Percentiles rank a stretch among this genome's conserved stretches.
These are phyloP conservation scores for Neoascochyta sp. DNA, from an alignment of 2,329 filamentous ascomycete species.

Conservation along the genomic window DNA sequence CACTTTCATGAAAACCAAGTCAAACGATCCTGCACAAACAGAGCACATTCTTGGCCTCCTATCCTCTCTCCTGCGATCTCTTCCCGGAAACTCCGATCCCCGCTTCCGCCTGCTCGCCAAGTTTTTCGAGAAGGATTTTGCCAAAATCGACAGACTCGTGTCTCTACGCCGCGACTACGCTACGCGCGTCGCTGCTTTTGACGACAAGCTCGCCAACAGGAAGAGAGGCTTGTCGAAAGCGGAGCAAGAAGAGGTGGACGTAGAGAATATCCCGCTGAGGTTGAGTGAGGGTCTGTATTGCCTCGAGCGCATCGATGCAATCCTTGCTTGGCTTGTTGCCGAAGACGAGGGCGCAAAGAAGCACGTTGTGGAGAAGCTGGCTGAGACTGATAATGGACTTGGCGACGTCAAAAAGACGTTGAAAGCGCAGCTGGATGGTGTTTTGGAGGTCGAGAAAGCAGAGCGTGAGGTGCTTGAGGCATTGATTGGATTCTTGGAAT, in stretches of 20 bases:
- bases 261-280: constrained; percentile 69
- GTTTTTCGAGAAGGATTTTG: constrained; percentile 92
- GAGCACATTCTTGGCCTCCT: constrained; percentile 87
- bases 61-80: constrained; percentile 70
- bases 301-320: constrained; percentile 77
- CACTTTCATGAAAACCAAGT: constrained; percentile 84
- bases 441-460: constrained; percentile 50
- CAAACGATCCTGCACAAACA: constrained; percentile 61
- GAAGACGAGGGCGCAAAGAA: constrained; percentile 75
- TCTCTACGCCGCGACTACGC: constrained; percentile 69
- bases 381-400: constrained; percentile 64
- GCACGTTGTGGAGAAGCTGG: constrained; percentile 62
- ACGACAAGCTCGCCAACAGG: constrained; percentile 59
- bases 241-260: constrained; percentile 59
- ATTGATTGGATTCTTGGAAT: constrained; percentile 41
- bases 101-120: constrained; percentile 86
- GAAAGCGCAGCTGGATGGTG: constrained; percentile 61
- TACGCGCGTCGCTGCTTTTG: constrained; percentile 58
- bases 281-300: constrained; percentile 83
- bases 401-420: constrained; percentile 63
- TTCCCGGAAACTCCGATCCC: constrained; percentile 72
- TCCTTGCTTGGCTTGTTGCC: constrained; percentile 85
- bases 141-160: constrained; percentile 72
- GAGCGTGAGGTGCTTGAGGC: constrained; percentile 65
- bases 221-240: constrained; percentile 53